A percentile compares a stretch with the other conserved stretches of the same genome.
These are phyloP conservation scores for Blastocystis sp. DNA, from an alignment of 352 stramenopile genomes.

Conservation along the genomic window DNA sequence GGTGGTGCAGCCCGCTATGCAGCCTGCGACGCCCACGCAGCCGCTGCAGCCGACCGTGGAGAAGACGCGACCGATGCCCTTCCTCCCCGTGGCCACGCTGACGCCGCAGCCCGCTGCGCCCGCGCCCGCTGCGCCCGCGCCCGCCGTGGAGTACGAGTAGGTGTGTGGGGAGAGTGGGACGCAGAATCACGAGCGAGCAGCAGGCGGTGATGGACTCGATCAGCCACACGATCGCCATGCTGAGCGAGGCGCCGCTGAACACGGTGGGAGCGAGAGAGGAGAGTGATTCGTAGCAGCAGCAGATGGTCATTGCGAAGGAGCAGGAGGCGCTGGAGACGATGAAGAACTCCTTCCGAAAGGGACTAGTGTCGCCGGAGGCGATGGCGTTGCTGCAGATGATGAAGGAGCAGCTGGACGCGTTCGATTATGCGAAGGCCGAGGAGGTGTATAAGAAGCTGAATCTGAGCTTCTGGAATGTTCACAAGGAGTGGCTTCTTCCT, in stretches of 20 bases:
- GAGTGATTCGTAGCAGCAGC: not conserved
- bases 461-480: slow-evolving; percentile 27
- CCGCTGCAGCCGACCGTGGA: not conserved
- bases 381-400: not conserved
- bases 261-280: too few relatives aligned
- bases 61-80: not conserved
- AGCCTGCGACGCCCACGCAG: not conserved
- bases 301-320: not conserved
- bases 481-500: slow-evolving; percentile 44
- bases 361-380: not conserved
- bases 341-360: slow-evolving; percentile 23
- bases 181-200: not conserved
- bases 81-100: not conserved
- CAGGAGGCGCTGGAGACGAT: not conserved
- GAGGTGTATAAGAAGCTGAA: slow-evolving; percentile 50
- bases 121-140: not conserved
- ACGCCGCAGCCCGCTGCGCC: not conserved
- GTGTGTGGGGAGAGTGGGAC: not conserved
- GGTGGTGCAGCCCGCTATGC: not conserved
- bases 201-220: slow-evolving; percentile 1
- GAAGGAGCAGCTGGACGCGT: not conserved
- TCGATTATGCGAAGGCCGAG: not conserved
- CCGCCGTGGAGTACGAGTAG: not conserved
- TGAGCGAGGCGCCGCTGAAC: not conserved
- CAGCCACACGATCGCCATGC: not conserved